phyloP scores from a whole-genome alignment of 2,329 filamentous ascomycete genomes.

The Alternaria sp. region DNA sequence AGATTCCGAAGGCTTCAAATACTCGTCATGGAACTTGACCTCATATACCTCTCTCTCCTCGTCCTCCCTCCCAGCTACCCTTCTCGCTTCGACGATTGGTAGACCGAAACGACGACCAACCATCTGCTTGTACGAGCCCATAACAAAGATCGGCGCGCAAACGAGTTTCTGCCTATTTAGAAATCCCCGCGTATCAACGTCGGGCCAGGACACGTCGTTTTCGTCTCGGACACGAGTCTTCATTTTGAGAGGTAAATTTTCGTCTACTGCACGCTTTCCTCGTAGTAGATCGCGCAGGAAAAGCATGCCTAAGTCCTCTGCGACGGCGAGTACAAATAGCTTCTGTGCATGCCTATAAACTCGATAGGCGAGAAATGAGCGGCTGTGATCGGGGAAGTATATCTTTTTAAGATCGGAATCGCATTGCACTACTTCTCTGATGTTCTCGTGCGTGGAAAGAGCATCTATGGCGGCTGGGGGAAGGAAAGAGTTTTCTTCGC shows the following conservation, averaged over 20 bases:
- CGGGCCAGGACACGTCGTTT: too few relatives aligned
- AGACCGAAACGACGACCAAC: neutral
- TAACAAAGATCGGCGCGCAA: neutral
- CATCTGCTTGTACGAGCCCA: neutral
- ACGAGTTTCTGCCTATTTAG: neutral
- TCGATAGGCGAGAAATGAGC: neutral
- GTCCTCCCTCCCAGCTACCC: neutral
- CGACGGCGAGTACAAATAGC: neutral
- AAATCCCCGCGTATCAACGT: neutral
- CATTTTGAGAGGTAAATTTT: neutral
- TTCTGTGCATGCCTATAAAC: neutral
- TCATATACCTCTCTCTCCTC: neutral
- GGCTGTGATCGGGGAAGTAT: neutral
- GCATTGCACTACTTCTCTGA: neutral
- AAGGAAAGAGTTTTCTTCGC: neutral
- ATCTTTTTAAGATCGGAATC: neutral
- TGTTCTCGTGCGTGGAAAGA: neutral
- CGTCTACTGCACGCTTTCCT: neutral
- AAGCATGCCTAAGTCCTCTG: neutral
- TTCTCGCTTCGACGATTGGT: neutral
- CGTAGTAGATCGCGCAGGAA: neutral
- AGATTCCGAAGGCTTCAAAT: neutral
- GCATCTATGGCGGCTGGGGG: neutral
- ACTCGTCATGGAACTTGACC: neutral
- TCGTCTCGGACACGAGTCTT: neutral